Evolutionary conservation across 306 rosid species (phyloP).

Genomic region (Dryas octopetala): DNA sequence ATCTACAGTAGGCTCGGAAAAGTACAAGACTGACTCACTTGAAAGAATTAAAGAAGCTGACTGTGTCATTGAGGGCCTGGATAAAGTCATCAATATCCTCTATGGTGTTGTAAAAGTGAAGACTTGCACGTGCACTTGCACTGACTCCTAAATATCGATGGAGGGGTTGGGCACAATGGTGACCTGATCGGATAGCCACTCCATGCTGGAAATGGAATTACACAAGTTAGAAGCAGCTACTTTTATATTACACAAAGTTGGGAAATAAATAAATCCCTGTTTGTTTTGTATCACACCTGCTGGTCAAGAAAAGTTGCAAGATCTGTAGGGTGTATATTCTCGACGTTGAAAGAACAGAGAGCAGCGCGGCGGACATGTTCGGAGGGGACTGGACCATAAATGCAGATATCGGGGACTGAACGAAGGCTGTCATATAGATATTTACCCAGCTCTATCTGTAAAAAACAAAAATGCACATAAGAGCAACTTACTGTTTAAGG

Average conservation of each 20-base stretch:
- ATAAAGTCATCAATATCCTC: constrained; percentile 76
- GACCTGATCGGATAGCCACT: constrained; percentile 36
- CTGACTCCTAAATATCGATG: constrained; percentile 69
- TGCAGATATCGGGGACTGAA: constrained; percentile 64
- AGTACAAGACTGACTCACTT: too few relatives aligned
- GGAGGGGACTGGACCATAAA: constrained; percentile 78
- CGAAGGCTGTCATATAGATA: constrained; percentile 74
- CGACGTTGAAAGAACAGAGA: constrained; percentile 85
- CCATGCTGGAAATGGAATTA: constrained; percentile 64
- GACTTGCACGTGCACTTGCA: constrained; percentile 86
- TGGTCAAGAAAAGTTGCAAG: constrained; percentile 90
- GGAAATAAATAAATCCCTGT: not conserved
- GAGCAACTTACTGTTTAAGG: not conserved
- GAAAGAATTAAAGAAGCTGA: too few relatives aligned
- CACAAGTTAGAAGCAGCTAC: not conserved
- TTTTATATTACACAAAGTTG: not conserved
- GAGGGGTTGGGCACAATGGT: constrained; percentile 76
- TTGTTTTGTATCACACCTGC: constrained; percentile 47
- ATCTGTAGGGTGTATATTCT: constrained; percentile 86
- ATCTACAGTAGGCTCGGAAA: too few relatives aligned
- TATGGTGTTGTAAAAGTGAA: constrained; percentile 78
- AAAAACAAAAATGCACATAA: constrained; percentile 16
- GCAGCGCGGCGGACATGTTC: constrained; percentile 56
- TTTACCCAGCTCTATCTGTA: constrained; percentile 62
- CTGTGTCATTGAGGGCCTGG: constrained; percentile 31